Evolutionary conservation across 2,329 filamentous ascomycete species (phyloP), one percentile per base, ranked within the genome.

Genomic region (Domatiomyces globalis): DNA sequence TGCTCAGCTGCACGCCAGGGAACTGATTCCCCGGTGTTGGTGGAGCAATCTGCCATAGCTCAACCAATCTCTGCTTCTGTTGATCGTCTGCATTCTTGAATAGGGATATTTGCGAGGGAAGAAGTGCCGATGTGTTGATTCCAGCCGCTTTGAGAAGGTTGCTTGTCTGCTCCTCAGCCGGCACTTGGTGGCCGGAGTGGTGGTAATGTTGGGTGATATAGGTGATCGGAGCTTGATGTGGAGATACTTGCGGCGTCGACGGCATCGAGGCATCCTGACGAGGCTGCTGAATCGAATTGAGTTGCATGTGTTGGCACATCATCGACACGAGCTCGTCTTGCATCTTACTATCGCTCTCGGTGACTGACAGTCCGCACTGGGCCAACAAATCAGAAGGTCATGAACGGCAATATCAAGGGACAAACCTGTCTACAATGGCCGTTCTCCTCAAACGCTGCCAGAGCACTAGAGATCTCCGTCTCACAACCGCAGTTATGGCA

Each of bases 141-240:
- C 81, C 81, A 45, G 71, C 65, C 47, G 72, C 67, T 52, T 77
- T 72, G 45, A 56, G 36, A 68, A 71, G 60, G 69, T 69, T 5
- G 74, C 74, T 56, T 76, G 74, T 12, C 74, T 80, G 19, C 73
- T 74, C 18, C 69, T 72, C 48, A 45, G 64, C 55, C 18, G 69
- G 67, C 46, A 64, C 72, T 55, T 82, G 64, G 64, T 94, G 86
- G 45, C 83, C 73, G 7, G 86, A 87, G 63, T 89, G 87, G 57
- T 84, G 83, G 66, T 94, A 94, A 66, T 94, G 87, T 63, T 86
- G 83, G 8, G 85, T 85, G 59, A 85, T 79, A 70, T 92, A 94
- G 56, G 77, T 73, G 56, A 86, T 82, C 19, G 74, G 69, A 50
- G 73, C 65, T 44, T 65, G 58, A 60, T 62, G 51, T 52, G 59